Conservation (phyloP, 331 rosid genomes). For the Malus hybrid region DNA sequence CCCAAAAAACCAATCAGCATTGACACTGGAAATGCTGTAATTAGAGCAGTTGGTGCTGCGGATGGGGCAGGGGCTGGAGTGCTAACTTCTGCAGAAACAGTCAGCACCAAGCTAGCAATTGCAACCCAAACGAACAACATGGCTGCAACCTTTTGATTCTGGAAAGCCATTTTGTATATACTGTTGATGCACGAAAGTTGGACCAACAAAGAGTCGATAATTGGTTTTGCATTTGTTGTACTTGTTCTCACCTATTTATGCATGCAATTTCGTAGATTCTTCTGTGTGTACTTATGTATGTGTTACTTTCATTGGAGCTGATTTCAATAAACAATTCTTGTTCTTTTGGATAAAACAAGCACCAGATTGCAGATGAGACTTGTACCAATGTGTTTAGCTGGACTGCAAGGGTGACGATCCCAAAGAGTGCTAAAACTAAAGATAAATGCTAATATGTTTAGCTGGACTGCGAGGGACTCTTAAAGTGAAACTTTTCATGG, state of each 20-base stretch:
- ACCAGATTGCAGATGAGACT: not conserved
- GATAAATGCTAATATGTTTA: no score
- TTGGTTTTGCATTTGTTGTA: not conserved
- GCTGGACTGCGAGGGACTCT: no score
- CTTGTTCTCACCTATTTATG: not conserved
- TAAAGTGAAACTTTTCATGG: no score
- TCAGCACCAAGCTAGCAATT: not conserved
- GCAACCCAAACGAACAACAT: not conserved
- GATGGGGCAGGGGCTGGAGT: not conserved
- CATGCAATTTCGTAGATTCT: not conserved
- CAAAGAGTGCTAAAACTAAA: not conserved
- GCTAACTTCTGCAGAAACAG: not conserved
- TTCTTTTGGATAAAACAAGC: not conserved
- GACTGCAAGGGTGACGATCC: not conserved
- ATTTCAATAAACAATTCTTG: not conserved
- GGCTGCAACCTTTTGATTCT: not conserved
- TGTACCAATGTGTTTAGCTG: not conserved
- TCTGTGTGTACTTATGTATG: not conserved
- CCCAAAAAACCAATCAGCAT: not conserved
- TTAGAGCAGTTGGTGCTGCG: not conserved
- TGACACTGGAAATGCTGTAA: not conserved
- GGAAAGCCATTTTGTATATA: not conserved
- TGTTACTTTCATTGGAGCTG: not conserved
- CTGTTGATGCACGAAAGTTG: not conserved
- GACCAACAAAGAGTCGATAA: not conserved